Percentiles rank a stretch among this genome's conserved stretches.
phyloP scores from a whole-genome alignment of 139 green algal genomes.

The Deuterostichococcus epilithicus region DNA sequence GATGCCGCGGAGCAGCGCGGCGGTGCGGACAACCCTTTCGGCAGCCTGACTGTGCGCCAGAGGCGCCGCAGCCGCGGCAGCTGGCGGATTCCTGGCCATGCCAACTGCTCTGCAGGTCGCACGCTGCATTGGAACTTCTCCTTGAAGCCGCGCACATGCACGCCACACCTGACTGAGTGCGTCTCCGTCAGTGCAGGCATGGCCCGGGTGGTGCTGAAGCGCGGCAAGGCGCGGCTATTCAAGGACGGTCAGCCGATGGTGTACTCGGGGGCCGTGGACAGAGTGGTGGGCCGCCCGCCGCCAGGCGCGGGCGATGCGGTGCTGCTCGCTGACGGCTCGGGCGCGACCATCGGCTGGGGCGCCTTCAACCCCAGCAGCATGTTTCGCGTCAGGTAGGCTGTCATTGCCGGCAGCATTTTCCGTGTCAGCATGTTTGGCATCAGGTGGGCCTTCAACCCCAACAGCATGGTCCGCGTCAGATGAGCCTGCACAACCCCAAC shows the following conservation, averaged over 20 bases:
- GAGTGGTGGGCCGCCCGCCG: constrained; percentile 45
- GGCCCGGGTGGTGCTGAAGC: constrained; percentile 57
- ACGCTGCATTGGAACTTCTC: too few relatives aligned
- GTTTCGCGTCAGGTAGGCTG: constrained; percentile 59
- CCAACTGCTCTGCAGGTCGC: too few relatives aligned
- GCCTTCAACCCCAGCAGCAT: constrained; percentile 77
- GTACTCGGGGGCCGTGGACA: constrained; percentile 68
- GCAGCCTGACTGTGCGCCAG: too few relatives aligned
- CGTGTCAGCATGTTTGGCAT: background rate
- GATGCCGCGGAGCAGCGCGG: background rate
- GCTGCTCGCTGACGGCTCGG: constrained; percentile 46
- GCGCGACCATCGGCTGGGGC: constrained; percentile 62
- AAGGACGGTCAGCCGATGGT: constrained; percentile 40
- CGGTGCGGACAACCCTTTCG: background rate
- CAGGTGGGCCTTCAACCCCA: background rate
- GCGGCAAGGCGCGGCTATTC: constrained; percentile 69
- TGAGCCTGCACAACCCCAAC: too few relatives aligned
- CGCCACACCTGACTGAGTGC: too few relatives aligned
- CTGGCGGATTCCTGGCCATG: too few relatives aligned
- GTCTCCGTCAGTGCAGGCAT: constrained; percentile 1
- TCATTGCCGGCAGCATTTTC: background rate
- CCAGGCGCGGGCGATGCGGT: constrained; percentile 57
- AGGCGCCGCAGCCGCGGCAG: too few relatives aligned
- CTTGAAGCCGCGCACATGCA: too few relatives aligned
- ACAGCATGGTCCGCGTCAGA: too few relatives aligned